These are phyloP conservation scores for Penicillium waksmanii DNA, from an alignment of 495 filamentous ascomycete species.

Conservation along the genomic window DNA sequence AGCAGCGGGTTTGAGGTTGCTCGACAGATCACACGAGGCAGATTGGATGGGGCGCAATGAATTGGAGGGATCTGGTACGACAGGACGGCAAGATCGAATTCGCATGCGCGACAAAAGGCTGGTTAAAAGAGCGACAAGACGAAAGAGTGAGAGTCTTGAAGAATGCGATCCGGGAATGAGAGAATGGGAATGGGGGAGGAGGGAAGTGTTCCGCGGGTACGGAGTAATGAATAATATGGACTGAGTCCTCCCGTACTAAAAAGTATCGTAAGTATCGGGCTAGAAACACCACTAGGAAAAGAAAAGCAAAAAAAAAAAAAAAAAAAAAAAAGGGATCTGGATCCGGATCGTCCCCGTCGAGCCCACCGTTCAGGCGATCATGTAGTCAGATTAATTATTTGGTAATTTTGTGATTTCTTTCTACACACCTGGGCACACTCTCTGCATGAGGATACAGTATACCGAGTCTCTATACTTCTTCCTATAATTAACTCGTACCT, in stretches of 20 bases:
- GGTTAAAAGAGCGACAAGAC: slow-evolving; percentile 4
- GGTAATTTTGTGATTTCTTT: slow-evolving; percentile 4
- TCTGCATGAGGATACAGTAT: too few species aligned
- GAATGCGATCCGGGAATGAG: slow-evolving; percentile 20
- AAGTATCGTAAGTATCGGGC: background rate
- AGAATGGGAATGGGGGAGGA: slow-evolving; percentile 17
- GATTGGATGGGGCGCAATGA: slow-evolving; percentile 12
- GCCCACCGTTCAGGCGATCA: slow-evolving; percentile 25
- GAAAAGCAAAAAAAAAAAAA: background rate
- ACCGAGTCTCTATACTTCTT: background rate
- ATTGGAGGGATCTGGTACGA: slow-evolving; percentile 4
- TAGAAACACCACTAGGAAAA: slow-evolving; percentile 9
- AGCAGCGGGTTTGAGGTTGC: slow-evolving; percentile 1
- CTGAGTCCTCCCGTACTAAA: too few species aligned
- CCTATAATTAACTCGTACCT: background rate
- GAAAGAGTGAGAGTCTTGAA: slow-evolving; percentile 10
- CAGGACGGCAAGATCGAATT: background rate
- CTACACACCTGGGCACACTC: background rate
- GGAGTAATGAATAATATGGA: background rate
- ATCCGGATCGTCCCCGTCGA: slow-evolving; percentile 32
- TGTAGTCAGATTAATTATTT: slow-evolving; percentile 4
- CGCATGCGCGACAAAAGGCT: background rate
- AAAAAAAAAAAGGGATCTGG: slow-evolving; percentile 33
- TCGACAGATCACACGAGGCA: slow-evolving; percentile 30
- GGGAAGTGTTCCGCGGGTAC: background rate